Evolutionary conservation across 1,284 basidiomycete species (phyloP), one percentile per base, ranked within the genome.

Genomic region (Ceratobasidium sp.): DNA sequence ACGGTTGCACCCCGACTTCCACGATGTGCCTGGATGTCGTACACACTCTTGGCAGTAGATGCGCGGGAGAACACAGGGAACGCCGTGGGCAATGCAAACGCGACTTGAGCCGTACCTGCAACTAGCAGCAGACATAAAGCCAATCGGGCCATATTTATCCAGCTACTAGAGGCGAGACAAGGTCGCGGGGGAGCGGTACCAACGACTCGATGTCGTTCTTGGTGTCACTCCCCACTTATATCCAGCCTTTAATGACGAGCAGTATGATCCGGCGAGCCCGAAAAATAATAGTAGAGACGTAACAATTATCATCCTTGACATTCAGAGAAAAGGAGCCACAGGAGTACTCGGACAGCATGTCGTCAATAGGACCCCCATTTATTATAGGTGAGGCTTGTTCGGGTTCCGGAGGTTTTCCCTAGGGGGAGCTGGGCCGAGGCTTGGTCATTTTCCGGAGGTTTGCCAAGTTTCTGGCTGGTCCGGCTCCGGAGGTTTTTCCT

Each of bases 1-100:
- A 92, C 87, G 0, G 89, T 89, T 82, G 92, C 91, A 9, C 94
- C 94, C 82, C 94, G 89, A 78, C 91, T 91, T 46, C 94, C 94
- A 75, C 93, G 89, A 84, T 95, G 94, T n/a, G 90, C 93, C 91
- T 94, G 82, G 40, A 84, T 76, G n/a, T 77, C 76, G 33, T 77
- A 77, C 23, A 53, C 64, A 18, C 61, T 6, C 70, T 46, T 60
- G 40, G 23, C n/a, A 51, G 75, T 66, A 33, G 64, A 60, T 20
- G 76, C 58, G 42, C 66, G 66, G 10, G 76, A 77, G 64, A 76
- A 28, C 33, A 66, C 73, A 46, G 73, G 73, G 7, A 58, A 56
- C 4, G 61, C 71, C 7, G 71, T 63, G 15, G 71, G 71, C n/a
- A 49, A 46, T n/a, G 58, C 61, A 49, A 76, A 51, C 12, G 5